Conservation (phyloP, 2,329 filamentous ascomycete species). For the Cercospora berteroae region DNA sequence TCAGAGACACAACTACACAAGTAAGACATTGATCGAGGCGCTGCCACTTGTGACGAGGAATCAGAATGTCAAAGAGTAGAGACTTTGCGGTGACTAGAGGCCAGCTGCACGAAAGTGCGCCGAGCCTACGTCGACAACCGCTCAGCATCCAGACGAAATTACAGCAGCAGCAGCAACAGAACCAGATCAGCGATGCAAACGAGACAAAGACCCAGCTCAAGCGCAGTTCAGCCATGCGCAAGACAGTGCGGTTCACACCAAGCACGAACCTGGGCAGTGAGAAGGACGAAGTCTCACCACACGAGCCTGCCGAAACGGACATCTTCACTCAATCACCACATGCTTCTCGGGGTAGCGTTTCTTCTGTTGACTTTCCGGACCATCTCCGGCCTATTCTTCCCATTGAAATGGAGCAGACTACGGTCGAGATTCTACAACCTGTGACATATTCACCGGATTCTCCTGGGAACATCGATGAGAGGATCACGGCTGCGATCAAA, state of each 20-base stretch:
- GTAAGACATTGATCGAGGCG: conserved; percentile 13
- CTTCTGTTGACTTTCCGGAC: conserved; percentile 13
- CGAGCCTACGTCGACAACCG: not conserved
- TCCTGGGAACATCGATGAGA: not conserved
- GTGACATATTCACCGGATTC: conserved; percentile 16
- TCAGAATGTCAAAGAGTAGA: conserved; percentile 1
- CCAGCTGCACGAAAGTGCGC: conserved; percentile 2
- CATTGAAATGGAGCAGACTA: not conserved
- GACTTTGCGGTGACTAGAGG: conserved; percentile 11
- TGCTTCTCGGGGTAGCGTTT: conserved; percentile 15
- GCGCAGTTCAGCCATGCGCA: conserved; percentile 7
- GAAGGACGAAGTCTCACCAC: not conserved
- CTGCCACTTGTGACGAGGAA: not conserved
- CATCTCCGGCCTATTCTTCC: not conserved
- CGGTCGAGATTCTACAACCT: conserved; percentile 14
- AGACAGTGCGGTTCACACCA: conserved; percentile 21
- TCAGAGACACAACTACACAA: conserved; percentile 10
- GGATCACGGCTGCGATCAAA: conserved; percentile 1
- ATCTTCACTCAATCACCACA: conserved; percentile 24
- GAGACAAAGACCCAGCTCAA: conserved; percentile 14
- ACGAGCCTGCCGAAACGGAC: conserved; percentile 17
- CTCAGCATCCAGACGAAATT: not conserved
- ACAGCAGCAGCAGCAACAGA: not conserved
- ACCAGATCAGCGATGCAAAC: conserved; percentile 11
- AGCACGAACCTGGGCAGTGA: conserved; percentile 14